Conservation (phyloP, 2,329 filamentous ascomycete genomes). For the Furcasterigmium sp. region DNA sequence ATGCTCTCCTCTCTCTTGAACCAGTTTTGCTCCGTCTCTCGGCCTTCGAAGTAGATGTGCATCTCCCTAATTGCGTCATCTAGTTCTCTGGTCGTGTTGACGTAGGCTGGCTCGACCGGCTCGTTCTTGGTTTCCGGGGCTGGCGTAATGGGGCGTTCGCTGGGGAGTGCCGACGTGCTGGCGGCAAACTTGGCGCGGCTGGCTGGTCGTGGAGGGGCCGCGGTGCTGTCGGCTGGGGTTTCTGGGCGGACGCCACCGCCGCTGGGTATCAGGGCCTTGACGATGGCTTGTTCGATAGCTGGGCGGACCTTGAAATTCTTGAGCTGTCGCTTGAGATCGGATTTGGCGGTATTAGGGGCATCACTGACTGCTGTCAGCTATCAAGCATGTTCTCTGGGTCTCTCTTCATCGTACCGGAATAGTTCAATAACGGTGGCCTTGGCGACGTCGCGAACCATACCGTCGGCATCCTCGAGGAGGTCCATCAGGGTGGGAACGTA, state of each 20-base stretch:
- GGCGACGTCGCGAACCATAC: slow-evolving; percentile 77
- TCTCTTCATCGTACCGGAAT: slow-evolving; percentile 57
- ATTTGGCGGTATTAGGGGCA: slow-evolving; percentile 78
- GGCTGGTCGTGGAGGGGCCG: slow-evolving; percentile 31
- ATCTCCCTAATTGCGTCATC: slow-evolving; percentile 83
- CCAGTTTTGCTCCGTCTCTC: slow-evolving; percentile 90
- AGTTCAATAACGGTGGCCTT: slow-evolving; percentile 81
- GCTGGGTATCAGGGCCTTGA: slow-evolving; percentile 63
- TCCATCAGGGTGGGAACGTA: slow-evolving; percentile 83
- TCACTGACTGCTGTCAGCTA: slow-evolving; percentile 31
- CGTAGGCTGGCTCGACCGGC: slow-evolving; percentile 71
- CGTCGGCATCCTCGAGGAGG: slow-evolving; percentile 84
- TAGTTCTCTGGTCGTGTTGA: slow-evolving; percentile 81
- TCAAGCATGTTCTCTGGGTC: not conserved
- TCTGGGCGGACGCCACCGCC: slow-evolving; percentile 32
- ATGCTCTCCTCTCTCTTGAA: slow-evolving; percentile 76
- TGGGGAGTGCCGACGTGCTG: slow-evolving; percentile 43
- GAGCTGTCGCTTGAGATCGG: slow-evolving; percentile 82
- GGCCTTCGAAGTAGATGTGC: slow-evolving; percentile 77
- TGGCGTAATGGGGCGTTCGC: slow-evolving; percentile 54
- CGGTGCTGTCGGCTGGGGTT: slow-evolving; percentile 29
- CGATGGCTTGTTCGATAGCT: slow-evolving; percentile 77
- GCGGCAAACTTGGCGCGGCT: slow-evolving; percentile 33
- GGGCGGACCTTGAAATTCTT: slow-evolving; percentile 80
- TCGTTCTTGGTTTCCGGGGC: slow-evolving; percentile 61